Conservation (phyloP, 2,329 filamentous ascomycete species). For the Beauveria medogensis region DNA sequence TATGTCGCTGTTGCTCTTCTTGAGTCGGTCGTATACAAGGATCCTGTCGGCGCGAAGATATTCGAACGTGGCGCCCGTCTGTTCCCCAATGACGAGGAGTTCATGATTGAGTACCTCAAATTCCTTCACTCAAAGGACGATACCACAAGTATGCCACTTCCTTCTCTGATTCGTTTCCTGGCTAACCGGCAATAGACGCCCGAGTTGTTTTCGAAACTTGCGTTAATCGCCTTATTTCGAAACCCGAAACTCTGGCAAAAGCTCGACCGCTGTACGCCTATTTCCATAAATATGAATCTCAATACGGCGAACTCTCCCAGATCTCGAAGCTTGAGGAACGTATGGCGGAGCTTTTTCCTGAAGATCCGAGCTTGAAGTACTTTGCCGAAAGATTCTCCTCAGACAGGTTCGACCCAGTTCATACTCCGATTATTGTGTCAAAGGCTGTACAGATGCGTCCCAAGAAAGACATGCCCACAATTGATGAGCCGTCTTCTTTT, state of each 20-base stretch:
- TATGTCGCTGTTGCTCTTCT: slow-evolving; percentile 90
- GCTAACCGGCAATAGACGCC: slow-evolving; percentile 55
- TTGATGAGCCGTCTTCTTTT: slow-evolving; percentile 41
- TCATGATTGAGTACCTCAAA: slow-evolving; percentile 93
- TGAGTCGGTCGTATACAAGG: slow-evolving; percentile 94
- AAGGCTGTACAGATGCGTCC: slow-evolving; percentile 68
- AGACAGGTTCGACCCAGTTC: slow-evolving; percentile 69
- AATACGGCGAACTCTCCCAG: slow-evolving; percentile 86
- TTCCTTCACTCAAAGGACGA: slow-evolving; percentile 89
- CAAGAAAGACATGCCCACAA: slow-evolving; percentile 45
- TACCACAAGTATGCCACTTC: slow-evolving; percentile 66
- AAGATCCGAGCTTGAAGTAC: slow-evolving; percentile 67
- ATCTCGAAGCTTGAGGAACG: slow-evolving; percentile 85
- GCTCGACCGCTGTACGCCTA: slow-evolving; percentile 82
- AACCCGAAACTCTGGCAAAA: slow-evolving; percentile 64
- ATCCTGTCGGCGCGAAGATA: slow-evolving; percentile 85
- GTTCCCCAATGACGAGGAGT: slow-evolving; percentile 88
- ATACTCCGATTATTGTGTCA: slow-evolving; percentile 75
- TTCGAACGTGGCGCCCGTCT: slow-evolving; percentile 90
- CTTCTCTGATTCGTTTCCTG: background rate
- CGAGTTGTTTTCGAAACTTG: slow-evolving; percentile 94
- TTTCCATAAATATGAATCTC: slow-evolving; percentile 91
- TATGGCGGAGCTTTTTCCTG: slow-evolving; percentile 89
- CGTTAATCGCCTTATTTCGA: slow-evolving; percentile 71
- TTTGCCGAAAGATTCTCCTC: slow-evolving; percentile 72